Base-by-base conservation (phyloP, 768 basidiomycete genomes). In the Boletales sp. region DNA sequence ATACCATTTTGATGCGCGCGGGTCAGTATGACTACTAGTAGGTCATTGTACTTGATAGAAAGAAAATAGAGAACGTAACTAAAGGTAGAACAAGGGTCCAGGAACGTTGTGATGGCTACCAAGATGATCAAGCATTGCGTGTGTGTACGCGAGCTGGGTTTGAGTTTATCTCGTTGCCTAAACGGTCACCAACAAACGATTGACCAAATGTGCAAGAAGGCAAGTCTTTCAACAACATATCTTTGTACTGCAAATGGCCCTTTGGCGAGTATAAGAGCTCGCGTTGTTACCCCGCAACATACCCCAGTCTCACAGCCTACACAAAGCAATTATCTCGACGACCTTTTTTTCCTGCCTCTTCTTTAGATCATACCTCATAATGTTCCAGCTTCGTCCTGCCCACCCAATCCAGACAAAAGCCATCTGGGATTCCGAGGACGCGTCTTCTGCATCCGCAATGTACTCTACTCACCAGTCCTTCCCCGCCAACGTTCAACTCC, bases 401-500 rank as follows among this genome's bases (percentile, higher is more conserved):
- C 66, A 68, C 58, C 66, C 68, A 31, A 69, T 60, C 30, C 66
- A 68, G 55, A 67, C 66, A 49, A 68, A 68, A 68, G 66, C 68
- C 51, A 53, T 68, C 55, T 68, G 66, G 66, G 66, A 68, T 31
- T 67, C 66, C 40, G 66, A 68, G 40, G 68, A 66, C 59, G 37
- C 48, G 10, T 46, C 65, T 18, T 51, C 56, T 45, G 53, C 41
- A 41, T 53, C 67, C 3, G 45, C 66, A 13, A 64, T 66, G 59
- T 57, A 59, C 63, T 43, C 67, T 53, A 29, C 63, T 58, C 55
- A 72, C 54, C 65, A 59, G 11, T 56, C 58, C 5, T 59, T 47
- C 46, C 66, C 61, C 39, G 53, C 57, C 45, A 70, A 63, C 56
- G 74, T 89, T 11, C 83, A 87, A 57, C 80, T 90, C 19, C 88